These are phyloP conservation scores for Pleurozium schreberi DNA, from an alignment of 225 moss, liverwort and hornwort genomes.

Conservation along the genomic window DNA sequence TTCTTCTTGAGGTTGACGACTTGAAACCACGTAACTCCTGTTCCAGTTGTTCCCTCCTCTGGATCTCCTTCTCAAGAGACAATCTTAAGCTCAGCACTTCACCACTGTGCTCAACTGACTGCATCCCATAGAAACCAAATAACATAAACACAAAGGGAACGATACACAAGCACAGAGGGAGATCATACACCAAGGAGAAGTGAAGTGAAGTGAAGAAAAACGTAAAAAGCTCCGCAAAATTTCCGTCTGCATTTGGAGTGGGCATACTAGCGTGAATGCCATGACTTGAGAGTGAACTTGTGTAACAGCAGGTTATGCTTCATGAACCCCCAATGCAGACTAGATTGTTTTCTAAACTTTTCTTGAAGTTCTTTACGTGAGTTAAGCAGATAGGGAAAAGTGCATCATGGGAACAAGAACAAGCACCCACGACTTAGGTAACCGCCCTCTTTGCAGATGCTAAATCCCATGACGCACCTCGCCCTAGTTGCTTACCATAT, in stretches of 20 bases:
- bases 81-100: slow-evolving; percentile 23
- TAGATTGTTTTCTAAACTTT: neutral
- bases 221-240: neutral
- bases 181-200: neutral
- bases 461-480: neutral
- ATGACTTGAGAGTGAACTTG: neutral
- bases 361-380: neutral
- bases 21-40: slow-evolving; percentile 30
- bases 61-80: slow-evolving; percentile 35
- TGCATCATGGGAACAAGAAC: neutral
- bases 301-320: neutral
- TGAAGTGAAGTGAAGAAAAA: neutral
- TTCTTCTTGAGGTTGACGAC: slow-evolving; percentile 27
- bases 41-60: slow-evolving; percentile 37
- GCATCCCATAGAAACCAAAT: neutral
- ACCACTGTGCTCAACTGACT: slow-evolving; percentile 27
- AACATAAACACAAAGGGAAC: neutral
- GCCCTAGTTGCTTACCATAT: neutral
- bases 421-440: neutral
- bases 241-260: neutral
- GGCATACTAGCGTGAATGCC: neutral
- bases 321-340: neutral
- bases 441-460: neutral
- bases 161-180: neutral
- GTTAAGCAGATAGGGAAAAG: neutral